Evolutionary conservation across 495 filamentous ascomycete species (phyloP), one percentile per base, ranked within the genome.

Genomic region (Lasiosphaeria miniovina): DNA sequence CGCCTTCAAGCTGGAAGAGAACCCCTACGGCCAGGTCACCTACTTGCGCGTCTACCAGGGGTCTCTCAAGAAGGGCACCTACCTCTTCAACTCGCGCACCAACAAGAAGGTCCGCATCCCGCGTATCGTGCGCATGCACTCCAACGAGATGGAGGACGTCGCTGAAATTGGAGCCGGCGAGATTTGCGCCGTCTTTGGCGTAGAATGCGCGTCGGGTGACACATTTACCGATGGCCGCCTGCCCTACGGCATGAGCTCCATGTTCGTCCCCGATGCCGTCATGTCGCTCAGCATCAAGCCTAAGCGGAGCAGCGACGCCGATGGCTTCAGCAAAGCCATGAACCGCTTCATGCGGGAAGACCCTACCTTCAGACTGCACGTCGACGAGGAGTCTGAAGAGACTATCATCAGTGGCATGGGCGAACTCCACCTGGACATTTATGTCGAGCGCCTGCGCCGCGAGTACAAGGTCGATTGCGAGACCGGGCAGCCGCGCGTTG

Each of bases 11-110:
- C 85, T 99, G 38, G 95, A 98, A 82, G 95, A 99, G 75, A 95
- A 91, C 78, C 96, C 96, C 69, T 99, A 96, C 69, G 95, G 95
- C 46, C 95, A 99, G 74, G 81, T 99, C 66, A 99, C 95, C 52
- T 99, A 98, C 74, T 93, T 99, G 59, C 91, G 95, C 64, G 95
- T 99, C 33, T 99, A 99, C 79, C 95, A 99, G 75, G 95, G 95
- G 62, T 84, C 84, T 24, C 77, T 99, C 59, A 89, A 82, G 74
- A 98, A 95, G 81, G 89, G 91, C 46, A 80, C 87, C 67, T 88
- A 90, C 70, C 86, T 99, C 36, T 96, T 87, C 84, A 99, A 99
- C 70, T 90, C 94, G 9, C 88, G 93, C 61, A 91, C 83, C 54
- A 86, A 90, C 71, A 97, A 98, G 82, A 98, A 94, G 77, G 87